Base-by-base conservation (phyloP, 2,329 filamentous ascomycete species). In the Emmonsia crescens region DNA sequence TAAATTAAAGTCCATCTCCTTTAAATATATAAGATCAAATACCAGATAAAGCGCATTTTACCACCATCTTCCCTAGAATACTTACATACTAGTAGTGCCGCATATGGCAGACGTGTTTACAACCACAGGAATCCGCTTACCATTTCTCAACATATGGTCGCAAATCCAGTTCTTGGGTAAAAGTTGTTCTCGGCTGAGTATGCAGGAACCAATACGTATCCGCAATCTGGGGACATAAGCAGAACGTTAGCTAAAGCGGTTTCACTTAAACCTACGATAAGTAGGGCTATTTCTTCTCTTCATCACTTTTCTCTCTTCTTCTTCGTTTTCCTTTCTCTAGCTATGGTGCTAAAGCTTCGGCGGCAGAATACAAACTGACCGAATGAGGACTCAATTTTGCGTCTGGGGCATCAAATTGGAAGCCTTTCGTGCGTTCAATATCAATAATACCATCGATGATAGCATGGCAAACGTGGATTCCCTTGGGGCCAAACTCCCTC, bases 371-470 rank as follows among this genome's bases (percentile, higher is more conserved):
- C 56, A 6, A 3, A 80, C 87, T 79, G 74, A 91, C 88, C 66
- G 87, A 88, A 65, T 89, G 87, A 9, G 90, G 82, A 64, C 77
- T 85, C 63, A 96, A 84, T 78, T 92, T 93, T 0, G 80, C 83
- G 73, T 87, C 85, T 5, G 81, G 76, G 27, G 79, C 78, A 64
- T 81, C 76, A 70, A 82, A 81, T 61, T 81, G 71, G 75, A 76
- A 86, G 44, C 80, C 81, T 72, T 85, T 87, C 1, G 85, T 88
- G 64, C 83, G 79, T 0, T 89, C 88, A 60, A 89, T 91, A 72
- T 95, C 88, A 72, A 96, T 96, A 1, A 89, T 82, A 0, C 90
- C 91, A 70, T 96, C 91, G 60, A 95, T 86, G 63, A 96, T 85
- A 5, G 87, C 85, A 75, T 95, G 89, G 0, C 87, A 84, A 0